phyloP scores from a whole-genome alignment of 306 rosid genomes.

The Quercus bicolor region DNA sequence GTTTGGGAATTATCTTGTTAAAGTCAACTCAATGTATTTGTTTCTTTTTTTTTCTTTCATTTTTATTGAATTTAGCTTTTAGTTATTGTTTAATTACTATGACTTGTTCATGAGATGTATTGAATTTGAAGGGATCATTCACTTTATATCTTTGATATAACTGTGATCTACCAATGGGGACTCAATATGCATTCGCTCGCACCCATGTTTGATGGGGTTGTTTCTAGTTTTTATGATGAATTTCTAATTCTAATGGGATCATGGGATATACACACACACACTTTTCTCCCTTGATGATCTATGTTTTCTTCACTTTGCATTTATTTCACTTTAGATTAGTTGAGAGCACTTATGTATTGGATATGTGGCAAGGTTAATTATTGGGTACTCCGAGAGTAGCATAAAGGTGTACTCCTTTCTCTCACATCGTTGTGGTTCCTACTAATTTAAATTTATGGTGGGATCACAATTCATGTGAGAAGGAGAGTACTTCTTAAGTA shows the following conservation, averaged over 20 bases:
- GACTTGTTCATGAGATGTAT: not conserved
- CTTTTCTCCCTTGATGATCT: not conserved
- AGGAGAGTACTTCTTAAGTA: too few relatives aligned
- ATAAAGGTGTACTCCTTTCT: too few relatives aligned
- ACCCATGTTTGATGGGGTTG: not conserved
- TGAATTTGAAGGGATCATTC: not conserved
- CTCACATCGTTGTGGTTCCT: too few relatives aligned
- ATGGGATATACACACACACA: too few relatives aligned
- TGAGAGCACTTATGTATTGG: not conserved
- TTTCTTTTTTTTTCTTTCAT: not conserved
- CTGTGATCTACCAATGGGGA: not conserved
- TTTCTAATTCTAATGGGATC: not conserved
- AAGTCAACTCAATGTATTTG: not conserved
- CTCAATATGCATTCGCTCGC: not conserved
- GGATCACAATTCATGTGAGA: too few relatives aligned
- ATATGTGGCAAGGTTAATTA: too few relatives aligned
- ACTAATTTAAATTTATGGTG: too few relatives aligned
- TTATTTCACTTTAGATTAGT: not conserved
- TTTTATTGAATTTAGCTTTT: not conserved
- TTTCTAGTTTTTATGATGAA: not conserved
- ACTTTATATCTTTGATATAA: not conserved
- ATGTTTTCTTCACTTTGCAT: not conserved
- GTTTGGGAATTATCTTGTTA: not conserved
- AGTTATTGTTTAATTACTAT: not conserved
- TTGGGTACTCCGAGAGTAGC: too few relatives aligned